Evolutionary conservation across 371 early-diverging fungal species (phyloP).

Genomic region (Vairimorpha ceranae): DNA sequence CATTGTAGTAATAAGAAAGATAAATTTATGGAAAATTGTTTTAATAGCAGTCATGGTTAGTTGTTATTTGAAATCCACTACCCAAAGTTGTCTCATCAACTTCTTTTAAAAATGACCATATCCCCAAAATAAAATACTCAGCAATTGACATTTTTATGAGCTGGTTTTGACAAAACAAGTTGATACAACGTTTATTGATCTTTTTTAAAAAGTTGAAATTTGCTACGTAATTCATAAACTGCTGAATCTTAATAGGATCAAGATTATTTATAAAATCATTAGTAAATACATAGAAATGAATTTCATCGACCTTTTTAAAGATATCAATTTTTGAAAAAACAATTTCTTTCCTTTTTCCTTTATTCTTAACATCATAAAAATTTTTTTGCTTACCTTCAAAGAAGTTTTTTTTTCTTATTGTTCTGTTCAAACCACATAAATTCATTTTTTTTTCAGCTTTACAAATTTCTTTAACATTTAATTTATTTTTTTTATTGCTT

Average conservation of each 20-base stretch:
- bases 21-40: too few species aligned
- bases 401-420: too few species aligned
- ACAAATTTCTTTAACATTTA: background rate
- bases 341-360: background rate
- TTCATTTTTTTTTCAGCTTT: background rate
- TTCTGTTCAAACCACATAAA: background rate
- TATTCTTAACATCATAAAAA: too few species aligned
- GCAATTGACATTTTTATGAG: background rate
- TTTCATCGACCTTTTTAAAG: background rate
- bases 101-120: background rate
- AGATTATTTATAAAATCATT: background rate
- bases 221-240: background rate
- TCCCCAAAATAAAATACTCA: constrained; percentile 9
- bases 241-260: background rate
- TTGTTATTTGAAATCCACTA: too few species aligned
- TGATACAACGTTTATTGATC: background rate
- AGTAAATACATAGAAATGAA: background rate
- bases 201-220: background rate
- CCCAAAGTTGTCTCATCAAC: background rate
- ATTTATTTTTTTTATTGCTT: background rate
- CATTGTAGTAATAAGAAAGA: too few species aligned
- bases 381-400: too few species aligned
- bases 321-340: background rate
- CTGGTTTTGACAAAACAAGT: background rate
- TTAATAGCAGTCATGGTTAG: too few species aligned